Base-by-base conservation (phyloP, 306 rosid species). In the Begonia peltatifolia region DNA sequence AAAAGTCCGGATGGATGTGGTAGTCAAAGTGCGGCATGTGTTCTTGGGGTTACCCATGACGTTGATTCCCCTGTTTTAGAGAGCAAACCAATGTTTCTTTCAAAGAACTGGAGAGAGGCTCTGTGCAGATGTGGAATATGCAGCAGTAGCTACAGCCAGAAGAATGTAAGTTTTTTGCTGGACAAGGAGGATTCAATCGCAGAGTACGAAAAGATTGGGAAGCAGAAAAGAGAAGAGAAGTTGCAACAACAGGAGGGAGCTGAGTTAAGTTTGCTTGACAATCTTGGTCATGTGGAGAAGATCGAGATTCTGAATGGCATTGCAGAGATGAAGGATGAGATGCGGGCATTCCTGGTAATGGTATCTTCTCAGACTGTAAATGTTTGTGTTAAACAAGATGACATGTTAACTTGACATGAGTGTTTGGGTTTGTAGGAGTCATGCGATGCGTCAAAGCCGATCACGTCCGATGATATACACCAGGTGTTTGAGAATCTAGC, bases 271-370 rank as follows among this genome's bases (percentile, higher is more conserved):
- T 59, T 86, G 52, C 74, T 92, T 1, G 72, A 75, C 73, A 83
- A 77, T 14, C 88, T 92, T 55, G 99, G 96, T 30, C 99, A 92
- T 42, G 78, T 86, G 8, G 99, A 75, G 83, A 92, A 92, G 63
- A 84, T 92, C 47, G 99, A 86, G 80, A 71, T 92, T 70, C 80
- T 86, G 69, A 75, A 63, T 74, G 99, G 96, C 52, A 92, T 92
- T 60, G 94, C 86, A 47, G 99, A 92, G 20, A 79, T 92, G 84
- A 86, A 83, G 74, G 84, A 87, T 55, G 99, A 84, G 72, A 74
- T 92, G 71, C 87, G 70, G 41, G 20, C 84, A 59, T 83, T 87
- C 79, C 66, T 92, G 94, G 35, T 25, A 25, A 25, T 3, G 6
- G 96, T 92, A 86, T 43, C 65, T 44, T 41, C 46, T 60, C 15